These are phyloP conservation scores for Fusarium sp. DNA, from an alignment of 2,329 filamentous ascomycete genomes.

Conservation along the genomic window DNA sequence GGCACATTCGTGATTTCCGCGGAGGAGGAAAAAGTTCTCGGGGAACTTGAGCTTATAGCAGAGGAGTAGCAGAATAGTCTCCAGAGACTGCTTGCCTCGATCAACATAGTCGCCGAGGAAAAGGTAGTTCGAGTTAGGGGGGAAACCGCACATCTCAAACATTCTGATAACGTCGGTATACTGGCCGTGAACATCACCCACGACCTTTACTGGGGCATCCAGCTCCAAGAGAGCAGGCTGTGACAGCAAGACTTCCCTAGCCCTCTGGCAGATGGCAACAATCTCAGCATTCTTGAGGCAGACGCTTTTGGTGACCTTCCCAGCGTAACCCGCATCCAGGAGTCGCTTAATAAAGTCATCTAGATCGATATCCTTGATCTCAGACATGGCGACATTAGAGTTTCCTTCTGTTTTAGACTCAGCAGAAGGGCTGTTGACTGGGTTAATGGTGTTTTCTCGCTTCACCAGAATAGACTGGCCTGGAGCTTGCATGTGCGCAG, in stretches of 20 bases:
- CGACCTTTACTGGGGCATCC: constrained; percentile 95
- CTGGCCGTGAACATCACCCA: constrained; percentile 99
- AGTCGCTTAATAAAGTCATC: constrained; percentile 97
- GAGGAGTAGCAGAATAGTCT: constrained; percentile 95
- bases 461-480: constrained; percentile 91
- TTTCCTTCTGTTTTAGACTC: constrained; percentile 55
- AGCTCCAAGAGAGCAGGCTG: constrained; percentile 94
- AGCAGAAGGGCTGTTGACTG: constrained; percentile 63
- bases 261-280: constrained; percentile 88
- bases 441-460: constrained; percentile 76
- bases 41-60: constrained; percentile 99
- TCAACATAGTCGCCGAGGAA: constrained; percentile 99
- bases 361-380: constrained; percentile 90
- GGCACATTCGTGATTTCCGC: constrained; percentile 98
- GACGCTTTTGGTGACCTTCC: constrained; percentile 97
- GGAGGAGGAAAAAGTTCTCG: constrained; percentile 99
- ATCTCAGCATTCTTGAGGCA: constrained; percentile 99
- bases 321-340: constrained; percentile 92
- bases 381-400: constrained; percentile 79
- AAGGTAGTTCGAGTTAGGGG: constrained; percentile 99
- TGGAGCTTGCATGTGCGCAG: constrained; percentile 71
- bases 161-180: constrained; percentile 97
- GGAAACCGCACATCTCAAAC: constrained; percentile 98
- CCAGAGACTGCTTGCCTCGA: constrained; percentile 97
- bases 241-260: constrained; percentile 86